Base-by-base conservation (phyloP, 371 early-diverging fungal species). In the Apophysomyces elegans region DNA sequence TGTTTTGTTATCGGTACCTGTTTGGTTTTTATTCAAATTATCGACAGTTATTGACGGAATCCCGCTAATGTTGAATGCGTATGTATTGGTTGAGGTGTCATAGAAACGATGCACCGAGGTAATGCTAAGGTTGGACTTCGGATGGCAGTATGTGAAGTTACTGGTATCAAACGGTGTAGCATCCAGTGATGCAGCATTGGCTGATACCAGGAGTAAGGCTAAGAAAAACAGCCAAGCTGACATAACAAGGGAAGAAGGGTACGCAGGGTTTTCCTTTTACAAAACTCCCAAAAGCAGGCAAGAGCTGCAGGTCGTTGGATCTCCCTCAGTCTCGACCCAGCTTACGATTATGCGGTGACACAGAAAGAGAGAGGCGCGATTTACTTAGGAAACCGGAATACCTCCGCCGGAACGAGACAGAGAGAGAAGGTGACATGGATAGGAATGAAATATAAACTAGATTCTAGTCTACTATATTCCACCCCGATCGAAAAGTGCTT, bases 161-260 rank as follows among this genome's bases (percentile, higher is more conserved):
- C 21, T 50, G 4, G 16, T 4, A 50, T 21, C 54, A 21, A 50
- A 50, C 21, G 21, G 18, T 9, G 54, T 21, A 9, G 54, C 54
- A 21, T 50, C 54, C 54, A 50, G 16, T 9, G 54, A 26, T 5
- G 21, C n/a, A 50, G 54, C 54, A 16, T 50, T 50, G 8, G 11
- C 54, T 9, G 21, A 16, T n/a, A 9, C 54, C 1, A 50, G 54
- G 54, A 21, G 21, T 26, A 50, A 16, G 54, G 54, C 54, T 21
- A 50, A 21, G 21, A 50, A 35, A 50, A 32, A 50, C 16, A 50
- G 54, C 54, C 54, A 50, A 50, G 54, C 54, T 21, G 54, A 50
- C 54, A 50, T 50, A 50, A 50, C 6, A 21, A 21, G 8, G 21
- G 54, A 50, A 50, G 54, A 21, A 88, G 7, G 76, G 38, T 58